Evolutionary conservation across 768 basidiomycete genomes (phyloP).

Genomic region (Tricholoma saponaceum): DNA sequence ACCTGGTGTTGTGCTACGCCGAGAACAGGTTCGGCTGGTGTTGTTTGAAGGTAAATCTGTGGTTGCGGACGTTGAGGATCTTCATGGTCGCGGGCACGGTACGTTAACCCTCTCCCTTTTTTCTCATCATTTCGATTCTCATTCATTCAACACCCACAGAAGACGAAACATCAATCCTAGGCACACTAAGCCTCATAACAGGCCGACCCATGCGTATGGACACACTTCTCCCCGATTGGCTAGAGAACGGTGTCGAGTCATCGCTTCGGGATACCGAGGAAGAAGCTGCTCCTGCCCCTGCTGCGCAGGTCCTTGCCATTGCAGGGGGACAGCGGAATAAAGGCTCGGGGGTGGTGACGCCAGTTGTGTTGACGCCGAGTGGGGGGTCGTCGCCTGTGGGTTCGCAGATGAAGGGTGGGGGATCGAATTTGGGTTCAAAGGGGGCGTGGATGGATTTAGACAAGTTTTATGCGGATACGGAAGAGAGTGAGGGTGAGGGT

Average conservation of each 20-base stretch:
- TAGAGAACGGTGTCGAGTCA: slow-evolving; percentile 80
- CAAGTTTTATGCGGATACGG: slow-evolving; percentile 64
- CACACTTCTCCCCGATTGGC: slow-evolving; percentile 74
- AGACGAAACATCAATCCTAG: slow-evolving; percentile 45
- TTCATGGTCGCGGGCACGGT: background rate
- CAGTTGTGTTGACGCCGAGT: slow-evolving; percentile 56
- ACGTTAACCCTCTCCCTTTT: background rate
- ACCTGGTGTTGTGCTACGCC: slow-evolving; percentile 72
- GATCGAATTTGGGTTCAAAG: slow-evolving; percentile 22
- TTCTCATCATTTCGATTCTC: background rate
- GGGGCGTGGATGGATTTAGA: slow-evolving; percentile 62
- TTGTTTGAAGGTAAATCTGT: slow-evolving; percentile 73
- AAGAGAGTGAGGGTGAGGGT: slow-evolving; percentile 23
- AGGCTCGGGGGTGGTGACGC: slow-evolving; percentile 27
- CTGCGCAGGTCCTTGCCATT: slow-evolving; percentile 33
- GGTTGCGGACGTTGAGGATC: slow-evolving; percentile 28
- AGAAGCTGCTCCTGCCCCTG: slow-evolving; percentile 32
- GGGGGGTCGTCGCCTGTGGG: slow-evolving; percentile 41
- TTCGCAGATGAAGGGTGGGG: slow-evolving; percentile 26
- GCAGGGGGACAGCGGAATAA: slow-evolving; percentile 18
- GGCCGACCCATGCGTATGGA: slow-evolving; percentile 51
- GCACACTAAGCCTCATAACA: slow-evolving; percentile 62
- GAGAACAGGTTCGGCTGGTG: slow-evolving; percentile 78
- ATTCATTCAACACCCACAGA: slow-evolving; percentile 18
- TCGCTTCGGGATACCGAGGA: slow-evolving; percentile 67